Evolutionary conservation across 2,329 filamentous ascomycete genomes (phyloP), one percentile per base, ranked within the genome.

Genomic region (Talaromyces sp.): DNA sequence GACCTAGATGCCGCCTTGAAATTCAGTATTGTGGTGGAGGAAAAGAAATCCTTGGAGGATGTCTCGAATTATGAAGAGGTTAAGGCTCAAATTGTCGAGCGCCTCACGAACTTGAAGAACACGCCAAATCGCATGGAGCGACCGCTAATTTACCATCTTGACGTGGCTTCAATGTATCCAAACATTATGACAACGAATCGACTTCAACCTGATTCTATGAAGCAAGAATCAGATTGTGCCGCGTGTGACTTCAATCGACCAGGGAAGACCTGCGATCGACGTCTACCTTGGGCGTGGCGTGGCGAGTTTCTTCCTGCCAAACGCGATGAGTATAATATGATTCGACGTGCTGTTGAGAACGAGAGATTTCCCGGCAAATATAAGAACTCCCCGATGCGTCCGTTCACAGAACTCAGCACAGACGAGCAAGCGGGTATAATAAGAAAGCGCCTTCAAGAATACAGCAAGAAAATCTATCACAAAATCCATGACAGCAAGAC

Each of bases 161-260:
- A 99, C 72, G 96, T 99, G 62, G 95, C 95, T 18, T 97, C 95
- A 63, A 99, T 99, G 95, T 99, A 99, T 74, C 95, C 95, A 9
- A 99, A 99, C 76, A 99, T 99, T 75, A 99, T 99, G 96, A 99
- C 96, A 1, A 99, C 95, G 1, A 99, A 99, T 75, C 90, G 95
- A 74, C 78, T 99, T 54, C 95, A 99, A 69, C 95, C 95, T 0
- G 95, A 99, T 75, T 98, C 95, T n/a, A 96, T 99, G 92, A 96
- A 99, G 59, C 83, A 94, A 55, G 96, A 99, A 73, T 91, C 93
- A 0, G 92, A 96, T 69, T 99, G 96, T 70, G 95, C 95, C 2
- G 93, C 95, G 10, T 99, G 96, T 76, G 96, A 99, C 74, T 99
- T 99, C 82, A 99, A 99, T 68, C 84, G 95, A 52, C 95, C 95